Percentiles rank a stretch among this genome's conserved stretches.
Evolutionary conservation across 2,329 filamentous ascomycete species (phyloP).

Genomic region (Xylariaceae sp.): DNA sequence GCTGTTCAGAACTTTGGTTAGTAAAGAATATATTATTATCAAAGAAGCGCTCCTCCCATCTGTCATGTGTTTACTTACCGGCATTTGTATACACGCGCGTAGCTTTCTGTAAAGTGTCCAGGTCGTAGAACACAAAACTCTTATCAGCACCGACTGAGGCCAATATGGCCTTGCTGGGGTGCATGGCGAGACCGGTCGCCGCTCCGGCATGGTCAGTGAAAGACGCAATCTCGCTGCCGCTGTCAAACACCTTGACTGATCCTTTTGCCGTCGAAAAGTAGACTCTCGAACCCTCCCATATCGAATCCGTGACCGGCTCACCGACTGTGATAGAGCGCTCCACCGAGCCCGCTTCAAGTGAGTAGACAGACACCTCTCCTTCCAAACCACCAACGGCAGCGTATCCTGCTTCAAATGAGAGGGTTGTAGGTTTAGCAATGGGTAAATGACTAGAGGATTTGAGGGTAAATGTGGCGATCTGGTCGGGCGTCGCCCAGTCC

Average conservation of each 20-base stretch:
- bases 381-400: constrained; percentile 71
- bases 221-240: constrained; percentile 60
- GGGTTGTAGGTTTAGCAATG: constrained; percentile 44
- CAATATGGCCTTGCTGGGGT: constrained; percentile 76
- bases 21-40: neutral
- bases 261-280: constrained; percentile 71
- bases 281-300: constrained; percentile 63
- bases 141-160: constrained; percentile 89
- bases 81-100: constrained; percentile 76
- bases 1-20: constrained; percentile 40
- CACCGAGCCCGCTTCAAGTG: constrained; percentile 60
- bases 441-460: constrained; percentile 42
- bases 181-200: constrained; percentile 69
- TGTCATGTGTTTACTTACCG: constrained; percentile 48
- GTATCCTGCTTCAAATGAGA: constrained; percentile 53
- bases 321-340: constrained; percentile 61
- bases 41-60: neutral
- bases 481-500: constrained; percentile 74
- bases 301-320: constrained; percentile 59
- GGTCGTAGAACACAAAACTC: constrained; percentile 85
- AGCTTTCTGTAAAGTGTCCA: constrained; percentile 60
- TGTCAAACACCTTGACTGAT: constrained; percentile 71
- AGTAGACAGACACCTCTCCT: constrained; percentile 70
- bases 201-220: constrained; percentile 79
- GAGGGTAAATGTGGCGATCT: constrained; percentile 50